Evolutionary conservation across 1,284 basidiomycete species (phyloP).

Genomic region (Boletus semigastroideus): DNA sequence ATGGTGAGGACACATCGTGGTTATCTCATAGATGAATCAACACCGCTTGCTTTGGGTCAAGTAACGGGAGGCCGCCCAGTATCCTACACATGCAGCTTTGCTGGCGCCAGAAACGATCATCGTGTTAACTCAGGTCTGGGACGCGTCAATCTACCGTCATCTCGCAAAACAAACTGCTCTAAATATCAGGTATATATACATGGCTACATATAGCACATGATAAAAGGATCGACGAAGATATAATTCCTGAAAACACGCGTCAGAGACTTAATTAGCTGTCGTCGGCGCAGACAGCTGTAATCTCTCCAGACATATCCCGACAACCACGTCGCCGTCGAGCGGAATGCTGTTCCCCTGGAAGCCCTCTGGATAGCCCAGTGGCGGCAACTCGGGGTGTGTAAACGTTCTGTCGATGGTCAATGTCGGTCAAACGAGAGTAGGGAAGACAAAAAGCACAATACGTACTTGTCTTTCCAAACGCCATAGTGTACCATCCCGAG

Average conservation of each 20-base stretch:
- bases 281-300: slow-evolving; percentile 24
- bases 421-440: too few species aligned
- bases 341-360: slow-evolving; percentile 58
- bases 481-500: slow-evolving; percentile 85
- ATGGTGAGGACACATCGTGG: too few species aligned
- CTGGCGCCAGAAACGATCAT: too few species aligned
- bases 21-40: too few species aligned
- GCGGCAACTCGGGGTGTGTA: slow-evolving; percentile 47
- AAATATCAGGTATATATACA: too few species aligned
- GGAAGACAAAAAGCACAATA: slow-evolving; percentile 1
- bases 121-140: too few species aligned
- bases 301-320: slow-evolving; percentile 45
- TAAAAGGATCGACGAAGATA: background rate
- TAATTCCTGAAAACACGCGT: background rate
- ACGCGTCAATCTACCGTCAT: too few species aligned
- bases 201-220: background rate
- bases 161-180: too few species aligned
- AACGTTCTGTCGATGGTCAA: slow-evolving; percentile 40
- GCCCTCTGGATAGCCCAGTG: slow-evolving; percentile 48
- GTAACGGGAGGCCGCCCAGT: too few species aligned
- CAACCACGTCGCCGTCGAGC: slow-evolving; percentile 50
- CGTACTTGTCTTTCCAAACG: slow-evolving; percentile 68
- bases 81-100: too few species aligned
- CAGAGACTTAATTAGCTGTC: background rate
- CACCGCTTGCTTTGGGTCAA: too few species aligned